Conservation (phyloP, 2,329 filamentous ascomycete genomes). For the Diaporthe ampelina region DNA sequence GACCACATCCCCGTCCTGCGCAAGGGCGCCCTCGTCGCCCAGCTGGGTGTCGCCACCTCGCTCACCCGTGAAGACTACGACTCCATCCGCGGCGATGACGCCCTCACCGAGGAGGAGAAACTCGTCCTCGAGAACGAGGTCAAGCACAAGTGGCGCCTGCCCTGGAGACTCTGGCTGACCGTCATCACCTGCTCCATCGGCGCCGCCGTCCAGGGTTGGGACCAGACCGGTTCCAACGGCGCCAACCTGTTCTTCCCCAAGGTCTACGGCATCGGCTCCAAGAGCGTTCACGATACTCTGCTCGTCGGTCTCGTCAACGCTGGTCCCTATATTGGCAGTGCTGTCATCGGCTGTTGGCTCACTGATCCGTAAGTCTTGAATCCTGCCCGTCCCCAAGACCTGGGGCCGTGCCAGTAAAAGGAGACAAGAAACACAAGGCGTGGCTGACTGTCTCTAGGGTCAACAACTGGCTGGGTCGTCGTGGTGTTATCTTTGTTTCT, state of each 20-base stretch:
- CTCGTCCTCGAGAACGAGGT: constrained; percentile 74
- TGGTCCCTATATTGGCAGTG: constrained; percentile 57
- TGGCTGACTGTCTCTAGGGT: constrained; percentile 44
- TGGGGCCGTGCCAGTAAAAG: constrained; percentile 49
- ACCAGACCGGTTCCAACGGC: constrained; percentile 62
- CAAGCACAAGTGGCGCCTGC: constrained; percentile 77
- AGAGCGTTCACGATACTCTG: constrained; percentile 63
- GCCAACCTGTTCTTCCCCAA: constrained; percentile 62
- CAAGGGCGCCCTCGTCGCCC: constrained; percentile 52
- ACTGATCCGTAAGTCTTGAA: background rate
- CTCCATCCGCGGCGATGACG: constrained; percentile 53
- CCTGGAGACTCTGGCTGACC: constrained; percentile 72
- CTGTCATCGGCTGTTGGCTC: constrained; percentile 39
- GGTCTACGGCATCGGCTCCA: constrained; percentile 57
- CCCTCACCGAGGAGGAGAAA: constrained; percentile 64
- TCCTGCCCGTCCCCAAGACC: constrained; percentile 54
- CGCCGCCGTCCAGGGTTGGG: constrained; percentile 66
- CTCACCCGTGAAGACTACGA: constrained; percentile 60
- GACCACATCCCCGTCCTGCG: constrained; percentile 61
- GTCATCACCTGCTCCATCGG: constrained; percentile 66
- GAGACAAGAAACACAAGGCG: constrained; percentile 46
- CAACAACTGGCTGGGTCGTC: background rate
- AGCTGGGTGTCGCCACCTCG: constrained; percentile 29
- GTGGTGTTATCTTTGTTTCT: constrained; percentile 46
- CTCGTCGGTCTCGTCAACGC: constrained; percentile 72